Evolutionary conservation across 2,329 filamentous ascomycete genomes (phyloP).

Genomic region (Aspergillus costaricaensis): DNA sequence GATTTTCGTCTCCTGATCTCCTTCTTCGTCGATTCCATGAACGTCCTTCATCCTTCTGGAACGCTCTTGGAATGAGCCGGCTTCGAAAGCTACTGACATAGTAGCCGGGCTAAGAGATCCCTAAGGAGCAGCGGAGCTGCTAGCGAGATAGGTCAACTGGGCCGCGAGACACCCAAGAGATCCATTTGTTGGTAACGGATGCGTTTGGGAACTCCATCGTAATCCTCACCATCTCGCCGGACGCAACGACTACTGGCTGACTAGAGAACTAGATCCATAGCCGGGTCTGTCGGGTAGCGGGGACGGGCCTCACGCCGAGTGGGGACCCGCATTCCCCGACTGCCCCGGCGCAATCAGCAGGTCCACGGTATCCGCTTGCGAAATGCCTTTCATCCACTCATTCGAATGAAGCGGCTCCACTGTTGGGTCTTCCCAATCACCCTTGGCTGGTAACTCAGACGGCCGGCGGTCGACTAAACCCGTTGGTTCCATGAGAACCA

Average conservation of each 20-base stretch:
- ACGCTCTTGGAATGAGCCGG: conserved; percentile 19
- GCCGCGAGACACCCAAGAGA: neutral
- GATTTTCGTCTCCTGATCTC: conserved; percentile 14
- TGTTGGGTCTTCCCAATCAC: conserved; percentile 4
- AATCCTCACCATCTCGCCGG: neutral
- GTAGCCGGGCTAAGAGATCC: conserved; percentile 1
- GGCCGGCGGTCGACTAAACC: conserved; percentile 9
- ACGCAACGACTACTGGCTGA: conserved; percentile 7
- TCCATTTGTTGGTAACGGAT: conserved; percentile 2
- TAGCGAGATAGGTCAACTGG: neutral
- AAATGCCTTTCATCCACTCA: neutral
- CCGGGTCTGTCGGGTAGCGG: conserved; percentile 20
- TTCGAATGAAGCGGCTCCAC: neutral
- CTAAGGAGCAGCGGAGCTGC: conserved; percentile 2
- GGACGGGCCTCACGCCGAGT: conserved; percentile 26
- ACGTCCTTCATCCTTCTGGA: conserved; percentile 27
- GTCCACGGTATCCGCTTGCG: conserved; percentile 14
- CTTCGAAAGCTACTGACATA: conserved; percentile 11
- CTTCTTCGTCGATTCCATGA: conserved; percentile 11
- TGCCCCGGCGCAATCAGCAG: conserved; percentile 16
- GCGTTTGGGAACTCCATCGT: neutral
- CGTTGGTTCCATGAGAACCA: neutral
- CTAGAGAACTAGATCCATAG: conserved; percentile 6
- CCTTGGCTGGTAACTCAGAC: neutral
- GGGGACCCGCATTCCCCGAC: conserved; percentile 31